phyloP scores from a whole-genome alignment of 305 asterid genomes.

The Solanum hybrid region DNA sequence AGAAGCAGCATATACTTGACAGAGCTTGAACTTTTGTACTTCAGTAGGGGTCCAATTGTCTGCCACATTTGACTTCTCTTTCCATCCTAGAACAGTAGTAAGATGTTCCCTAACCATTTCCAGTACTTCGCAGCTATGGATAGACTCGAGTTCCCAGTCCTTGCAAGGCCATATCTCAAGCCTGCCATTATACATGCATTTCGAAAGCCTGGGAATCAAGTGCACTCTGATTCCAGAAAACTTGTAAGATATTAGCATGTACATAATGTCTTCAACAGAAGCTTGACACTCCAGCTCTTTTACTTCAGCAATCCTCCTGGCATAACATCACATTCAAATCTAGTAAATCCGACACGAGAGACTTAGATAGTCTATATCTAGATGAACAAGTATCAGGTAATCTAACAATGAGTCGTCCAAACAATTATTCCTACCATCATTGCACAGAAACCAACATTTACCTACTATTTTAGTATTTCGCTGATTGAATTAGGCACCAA shows the following conservation, averaged over 20 bases:
- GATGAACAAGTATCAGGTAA: neutral
- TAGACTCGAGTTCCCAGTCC: constrained; percentile 84
- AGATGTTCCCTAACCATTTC: constrained; percentile 73
- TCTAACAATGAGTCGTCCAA: neutral
- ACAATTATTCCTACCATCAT: neutral
- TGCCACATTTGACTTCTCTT: constrained; percentile 36
- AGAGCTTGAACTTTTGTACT: constrained; percentile 36
- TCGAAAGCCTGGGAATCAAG: constrained; percentile 59
- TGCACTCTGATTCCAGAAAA: constrained; percentile 58
- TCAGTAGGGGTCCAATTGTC: constrained; percentile 50
- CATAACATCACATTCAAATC: constrained; percentile 2
- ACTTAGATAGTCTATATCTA: neutral
- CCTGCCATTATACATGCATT: constrained; percentile 58
- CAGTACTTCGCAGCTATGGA: constrained; percentile 54
- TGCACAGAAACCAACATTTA: neutral
- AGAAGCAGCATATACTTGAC: constrained; percentile 52
- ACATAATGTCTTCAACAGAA: constrained; percentile 70
- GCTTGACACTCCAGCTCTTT: constrained; percentile 42
- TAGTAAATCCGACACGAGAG: constrained; percentile 23
- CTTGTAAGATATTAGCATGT: constrained; percentile 36
- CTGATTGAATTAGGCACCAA: neutral
- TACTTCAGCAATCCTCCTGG: constrained; percentile 71
- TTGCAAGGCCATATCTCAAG: constrained; percentile 70
- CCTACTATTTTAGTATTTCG: neutral
- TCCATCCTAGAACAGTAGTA: constrained; percentile 36